Evolutionary conservation across 805 yeast genomes (phyloP).

Genomic region (Candida lessepsii): DNA sequence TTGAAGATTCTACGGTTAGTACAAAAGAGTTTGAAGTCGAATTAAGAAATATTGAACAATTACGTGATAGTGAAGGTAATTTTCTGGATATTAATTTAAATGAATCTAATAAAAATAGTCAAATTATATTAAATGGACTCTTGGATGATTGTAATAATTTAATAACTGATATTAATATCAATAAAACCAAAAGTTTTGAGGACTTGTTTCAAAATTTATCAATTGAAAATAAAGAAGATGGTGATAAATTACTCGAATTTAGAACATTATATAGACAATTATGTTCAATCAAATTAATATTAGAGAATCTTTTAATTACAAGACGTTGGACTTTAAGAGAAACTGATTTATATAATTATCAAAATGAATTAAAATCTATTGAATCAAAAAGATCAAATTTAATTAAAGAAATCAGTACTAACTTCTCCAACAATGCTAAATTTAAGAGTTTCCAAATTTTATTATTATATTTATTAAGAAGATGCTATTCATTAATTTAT

Average conservation of each 20-base stretch:
- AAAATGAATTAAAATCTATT: conserved; percentile 66
- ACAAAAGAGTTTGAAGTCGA: conserved; percentile 20
- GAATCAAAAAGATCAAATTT: conserved; percentile 65
- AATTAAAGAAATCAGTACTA: conserved; percentile 29
- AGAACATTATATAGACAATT: conserved; percentile 56
- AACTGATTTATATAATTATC: conserved; percentile 86
- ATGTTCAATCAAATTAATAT: conserved; percentile 61
- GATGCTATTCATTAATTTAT: conserved; percentile 89
- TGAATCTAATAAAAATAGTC: conserved; percentile 18
- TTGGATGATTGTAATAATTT: conserved; percentile 81
- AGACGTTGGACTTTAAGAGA: conserved; percentile 97
- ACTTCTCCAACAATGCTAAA: conserved; percentile 18
- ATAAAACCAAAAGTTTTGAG: conserved; percentile 23
- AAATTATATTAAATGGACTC: conserved; percentile 64
- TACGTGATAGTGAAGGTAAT: conserved; percentile 59
- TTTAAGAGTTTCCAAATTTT: conserved; percentile 43
- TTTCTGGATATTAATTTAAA: conserved; percentile 21
- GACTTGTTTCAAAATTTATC: conserved; percentile 17
- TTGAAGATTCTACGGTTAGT: conserved; percentile 15
- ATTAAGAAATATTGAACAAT: conserved; percentile 28
- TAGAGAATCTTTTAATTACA: conserved; percentile 83
- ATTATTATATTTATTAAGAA: conserved; percentile 73
- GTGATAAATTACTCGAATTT: conserved; percentile 19
- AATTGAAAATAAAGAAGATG: conserved; percentile 30
- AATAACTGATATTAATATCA: conserved; percentile 63